Percentiles rank a stretch among this genome's conserved stretches.
Conservation (phyloP, 768 basidiomycete genomes). For the Podaxis sp. region DNA sequence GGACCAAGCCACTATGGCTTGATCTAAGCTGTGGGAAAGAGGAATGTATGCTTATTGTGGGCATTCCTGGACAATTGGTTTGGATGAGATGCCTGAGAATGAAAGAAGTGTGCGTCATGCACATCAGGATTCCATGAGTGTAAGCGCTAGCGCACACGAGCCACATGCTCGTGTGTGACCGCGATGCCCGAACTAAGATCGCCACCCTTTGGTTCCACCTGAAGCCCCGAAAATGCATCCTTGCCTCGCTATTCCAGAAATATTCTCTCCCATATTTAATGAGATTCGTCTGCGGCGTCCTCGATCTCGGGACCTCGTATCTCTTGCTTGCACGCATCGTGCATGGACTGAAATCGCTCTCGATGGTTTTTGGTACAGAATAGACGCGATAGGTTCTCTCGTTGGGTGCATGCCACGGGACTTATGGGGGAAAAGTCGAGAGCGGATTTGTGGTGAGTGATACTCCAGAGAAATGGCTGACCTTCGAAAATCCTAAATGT, state of each 20-base stretch:
- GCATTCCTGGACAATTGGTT: no score
- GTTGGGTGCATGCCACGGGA: background rate
- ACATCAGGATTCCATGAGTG: no score
- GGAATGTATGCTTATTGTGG: no score
- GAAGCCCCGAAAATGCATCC: background rate
- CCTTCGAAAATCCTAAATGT: background rate
- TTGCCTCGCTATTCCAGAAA: background rate
- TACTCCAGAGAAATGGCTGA: background rate
- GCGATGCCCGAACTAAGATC: no score
- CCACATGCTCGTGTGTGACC: no score
- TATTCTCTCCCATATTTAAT: background rate
- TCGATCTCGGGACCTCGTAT: background rate
- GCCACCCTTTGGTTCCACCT: no score
- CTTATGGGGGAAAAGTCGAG: background rate
- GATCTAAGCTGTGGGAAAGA: no score
- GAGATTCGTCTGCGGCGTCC: background rate
- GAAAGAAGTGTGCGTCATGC: no score
- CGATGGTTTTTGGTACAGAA: background rate
- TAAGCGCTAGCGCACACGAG: no score
- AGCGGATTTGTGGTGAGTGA: background rate
- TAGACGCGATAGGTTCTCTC: background rate
- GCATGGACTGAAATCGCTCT: background rate
- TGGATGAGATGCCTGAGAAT: no score
- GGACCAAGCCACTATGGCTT: no score
- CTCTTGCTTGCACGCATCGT: background rate